Conservation (phyloP, 495 filamentous ascomycete genomes). For the Penicillium arizonense region DNA sequence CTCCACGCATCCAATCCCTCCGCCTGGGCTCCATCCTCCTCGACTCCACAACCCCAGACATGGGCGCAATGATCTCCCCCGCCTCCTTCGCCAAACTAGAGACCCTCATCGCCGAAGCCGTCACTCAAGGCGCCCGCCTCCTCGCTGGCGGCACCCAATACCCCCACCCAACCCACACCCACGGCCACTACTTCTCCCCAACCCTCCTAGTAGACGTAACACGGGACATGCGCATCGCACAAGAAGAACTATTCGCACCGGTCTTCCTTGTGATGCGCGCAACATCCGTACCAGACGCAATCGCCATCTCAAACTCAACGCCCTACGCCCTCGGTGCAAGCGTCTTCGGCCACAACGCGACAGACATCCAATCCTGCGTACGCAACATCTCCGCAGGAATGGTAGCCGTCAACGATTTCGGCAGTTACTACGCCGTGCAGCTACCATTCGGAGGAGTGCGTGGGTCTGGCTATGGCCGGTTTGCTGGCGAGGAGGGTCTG, state of each 20-base stretch:
- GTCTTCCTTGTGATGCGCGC: conserved; percentile 82
- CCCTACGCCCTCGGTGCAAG: conserved; percentile 75
- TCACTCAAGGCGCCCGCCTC: conserved; percentile 73
- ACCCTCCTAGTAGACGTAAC: conserved; percentile 87
- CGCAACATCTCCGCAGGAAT: conserved; percentile 76
- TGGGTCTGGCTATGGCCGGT: conserved; percentile 88
- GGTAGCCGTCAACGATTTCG: conserved; percentile 95
- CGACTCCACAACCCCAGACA: conserved; percentile 54
- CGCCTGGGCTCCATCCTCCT: conserved; percentile 68
- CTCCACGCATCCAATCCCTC: conserved; percentile 66
- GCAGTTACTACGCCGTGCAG: conserved; percentile 84
- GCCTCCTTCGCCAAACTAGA: conserved; percentile 69
- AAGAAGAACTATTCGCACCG: conserved; percentile 89
- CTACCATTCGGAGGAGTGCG: conserved; percentile 87
- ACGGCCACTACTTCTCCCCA: conserved; percentile 88
- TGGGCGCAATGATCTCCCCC: conserved; percentile 87
- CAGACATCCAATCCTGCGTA: conserved; percentile 57
- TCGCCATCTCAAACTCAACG: conserved; percentile 73
- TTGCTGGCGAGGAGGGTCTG: conserved; percentile 88
- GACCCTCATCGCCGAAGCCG: conserved; percentile 70
- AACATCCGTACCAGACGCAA: conserved; percentile 54
- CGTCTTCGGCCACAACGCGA: conserved; percentile 65
- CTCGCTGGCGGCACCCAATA: conserved; percentile 75
- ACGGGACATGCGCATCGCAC: conserved; percentile 76
- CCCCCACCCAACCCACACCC: conserved; percentile 64